Conservation (phyloP, 2,329 filamentous ascomycete species). For the Eurotiales sp. region DNA sequence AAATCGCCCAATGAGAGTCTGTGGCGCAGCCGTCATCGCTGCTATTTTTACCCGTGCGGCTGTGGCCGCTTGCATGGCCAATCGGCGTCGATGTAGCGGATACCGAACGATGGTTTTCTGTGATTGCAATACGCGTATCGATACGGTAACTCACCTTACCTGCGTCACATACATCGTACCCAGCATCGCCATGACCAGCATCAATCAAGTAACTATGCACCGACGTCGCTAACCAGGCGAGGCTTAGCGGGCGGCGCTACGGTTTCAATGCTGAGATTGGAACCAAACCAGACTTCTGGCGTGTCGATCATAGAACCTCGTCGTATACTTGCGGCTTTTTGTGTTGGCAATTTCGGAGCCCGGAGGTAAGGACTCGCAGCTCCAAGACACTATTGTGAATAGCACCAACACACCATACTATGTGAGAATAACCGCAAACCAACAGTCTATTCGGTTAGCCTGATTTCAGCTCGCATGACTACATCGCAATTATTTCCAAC, state of each 20-base stretch:
- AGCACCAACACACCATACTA: too few species aligned
- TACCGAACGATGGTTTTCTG: too few species aligned
- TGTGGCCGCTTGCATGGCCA: conserved; percentile 11
- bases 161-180: background rate
- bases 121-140: background rate
- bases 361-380: too few species aligned
- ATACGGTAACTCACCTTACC: background rate
- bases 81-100: conserved; percentile 2
- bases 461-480: too few species aligned
- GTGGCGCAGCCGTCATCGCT: conserved; percentile 4
- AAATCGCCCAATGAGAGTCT: background rate
- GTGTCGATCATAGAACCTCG: background rate
- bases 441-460: too few species aligned
- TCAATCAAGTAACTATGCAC: background rate
- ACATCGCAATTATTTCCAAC: too few species aligned
- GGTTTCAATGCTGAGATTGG: background rate
- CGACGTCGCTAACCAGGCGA: background rate
- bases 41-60: conserved; percentile 11
- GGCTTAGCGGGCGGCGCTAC: background rate
- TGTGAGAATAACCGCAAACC: too few species aligned
- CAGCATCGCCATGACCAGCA: background rate
- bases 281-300: background rate
- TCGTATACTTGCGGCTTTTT: too few species aligned
- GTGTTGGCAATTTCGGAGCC: too few species aligned
- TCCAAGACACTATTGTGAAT: too few species aligned